These are phyloP conservation scores for Margaritispora aquatica DNA, from an alignment of 495 filamentous ascomycete species.

Conservation along the genomic window DNA sequence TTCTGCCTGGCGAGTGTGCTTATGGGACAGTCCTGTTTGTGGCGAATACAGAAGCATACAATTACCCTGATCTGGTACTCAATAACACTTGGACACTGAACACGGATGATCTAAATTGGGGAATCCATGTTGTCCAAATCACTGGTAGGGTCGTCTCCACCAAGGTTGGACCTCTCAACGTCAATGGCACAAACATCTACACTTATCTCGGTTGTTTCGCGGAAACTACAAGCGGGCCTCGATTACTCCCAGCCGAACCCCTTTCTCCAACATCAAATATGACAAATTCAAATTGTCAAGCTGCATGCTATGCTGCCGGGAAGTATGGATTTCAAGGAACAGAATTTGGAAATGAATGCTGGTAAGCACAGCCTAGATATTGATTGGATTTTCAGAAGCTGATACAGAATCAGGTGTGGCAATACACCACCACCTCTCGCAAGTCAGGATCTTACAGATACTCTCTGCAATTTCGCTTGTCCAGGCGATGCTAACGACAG, in stretches of 20 bases:
- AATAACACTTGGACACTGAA: constrained; percentile 29
- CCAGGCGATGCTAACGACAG: constrained; percentile 30
- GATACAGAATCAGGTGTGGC: neutral
- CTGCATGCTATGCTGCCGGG: neutral
- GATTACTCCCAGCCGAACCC: constrained; percentile 18
- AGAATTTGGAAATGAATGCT: constrained; percentile 22
- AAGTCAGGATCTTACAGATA: constrained; percentile 12
- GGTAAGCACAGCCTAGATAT: too few relatives aligned
- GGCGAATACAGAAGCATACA: constrained; percentile 19
- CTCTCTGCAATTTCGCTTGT: constrained; percentile 35
- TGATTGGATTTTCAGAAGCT: too few relatives aligned
- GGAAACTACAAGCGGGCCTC: constrained; percentile 7
- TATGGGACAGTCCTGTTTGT: constrained; percentile 26
- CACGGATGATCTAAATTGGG: constrained; percentile 16
- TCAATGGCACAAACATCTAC: constrained; percentile 25
- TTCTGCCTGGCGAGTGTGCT: constrained; percentile 23
- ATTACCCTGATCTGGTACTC: constrained; percentile 16
- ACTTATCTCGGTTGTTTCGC: constrained; percentile 28
- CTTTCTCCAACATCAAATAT: constrained; percentile 4
- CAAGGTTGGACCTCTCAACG: constrained; percentile 25
- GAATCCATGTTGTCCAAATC: constrained; percentile 22
- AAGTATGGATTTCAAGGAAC: constrained; percentile 16
- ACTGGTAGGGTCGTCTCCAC: constrained; percentile 18
- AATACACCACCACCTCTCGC: constrained; percentile 25
- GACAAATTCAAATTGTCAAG: constrained; percentile 15